Percentiles rank a stretch among this genome's conserved stretches.
Conservation (phyloP, 202 grass and related monocot species). For the Musa balbisiana region DNA sequence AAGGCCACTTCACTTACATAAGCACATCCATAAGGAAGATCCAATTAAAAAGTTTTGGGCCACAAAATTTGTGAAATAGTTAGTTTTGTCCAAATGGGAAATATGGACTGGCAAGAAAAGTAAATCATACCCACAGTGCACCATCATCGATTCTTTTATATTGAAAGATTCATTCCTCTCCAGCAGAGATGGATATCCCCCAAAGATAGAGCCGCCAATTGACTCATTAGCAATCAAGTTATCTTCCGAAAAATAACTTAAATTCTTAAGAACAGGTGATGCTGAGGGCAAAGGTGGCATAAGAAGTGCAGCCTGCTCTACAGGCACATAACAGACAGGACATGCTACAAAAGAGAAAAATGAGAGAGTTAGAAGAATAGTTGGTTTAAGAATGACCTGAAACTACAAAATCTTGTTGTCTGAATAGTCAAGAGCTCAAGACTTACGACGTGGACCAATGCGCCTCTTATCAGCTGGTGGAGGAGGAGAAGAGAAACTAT, state of each 20-base stretch:
- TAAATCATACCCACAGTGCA: constrained; percentile 81
- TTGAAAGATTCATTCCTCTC: constrained; percentile 69
- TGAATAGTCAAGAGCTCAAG: constrained; percentile 6
- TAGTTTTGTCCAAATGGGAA: constrained; percentile 27
- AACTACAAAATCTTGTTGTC: not conserved
- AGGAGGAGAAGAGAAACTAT: constrained; percentile 78
- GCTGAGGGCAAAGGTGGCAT: constrained; percentile 50
- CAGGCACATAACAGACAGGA: constrained; percentile 84
- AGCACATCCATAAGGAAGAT: not conserved
- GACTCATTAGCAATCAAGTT: constrained; percentile 50
- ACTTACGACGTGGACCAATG: constrained; percentile 91
- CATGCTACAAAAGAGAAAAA: constrained; percentile 63
- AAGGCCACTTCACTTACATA: not conserved
- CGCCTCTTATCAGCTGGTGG: constrained; percentile 73
- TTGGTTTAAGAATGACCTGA: constrained; percentile 1
- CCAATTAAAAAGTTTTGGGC: not conserved
- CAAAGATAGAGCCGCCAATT: constrained; percentile 39
- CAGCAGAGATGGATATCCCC: constrained; percentile 50
- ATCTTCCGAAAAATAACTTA: constrained; percentile 65
- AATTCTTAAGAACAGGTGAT: constrained; percentile 60
- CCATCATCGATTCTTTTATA: constrained; percentile 76
- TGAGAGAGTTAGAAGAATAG: constrained; percentile 24
- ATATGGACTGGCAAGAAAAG: constrained; percentile 31
- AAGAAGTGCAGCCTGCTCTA: constrained; percentile 57
- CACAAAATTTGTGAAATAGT: not conserved